Conservation (phyloP, 23 red algal genomes). For the Porphyridium purpureum region DNA sequence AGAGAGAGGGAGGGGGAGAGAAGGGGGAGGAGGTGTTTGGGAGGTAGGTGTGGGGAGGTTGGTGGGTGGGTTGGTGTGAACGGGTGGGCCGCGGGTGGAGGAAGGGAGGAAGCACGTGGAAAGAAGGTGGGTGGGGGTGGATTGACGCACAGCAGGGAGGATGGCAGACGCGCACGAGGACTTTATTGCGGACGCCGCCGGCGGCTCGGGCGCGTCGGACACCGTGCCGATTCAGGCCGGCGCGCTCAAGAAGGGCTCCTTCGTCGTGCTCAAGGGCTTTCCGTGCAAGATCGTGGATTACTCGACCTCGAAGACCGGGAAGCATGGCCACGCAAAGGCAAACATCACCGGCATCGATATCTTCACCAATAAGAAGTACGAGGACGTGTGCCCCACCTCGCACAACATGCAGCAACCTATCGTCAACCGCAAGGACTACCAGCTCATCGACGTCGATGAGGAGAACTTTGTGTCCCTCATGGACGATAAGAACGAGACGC, state of each 20-base stretch:
- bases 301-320: constrained; percentile 95
- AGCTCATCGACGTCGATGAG: constrained; percentile 86
- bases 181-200: constrained; percentile 39
- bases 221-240: constrained; percentile 84
- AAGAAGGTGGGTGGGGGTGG: too few species aligned
- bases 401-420: constrained; percentile 95
- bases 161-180: too few species aligned
- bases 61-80: too few species aligned
- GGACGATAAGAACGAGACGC: constrained; percentile 92
- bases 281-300: constrained; percentile 98
- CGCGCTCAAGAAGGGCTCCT: constrained; percentile 84
- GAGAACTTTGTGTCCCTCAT: constrained; percentile 78
- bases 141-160: too few species aligned
- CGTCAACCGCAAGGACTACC: constrained; percentile 76
- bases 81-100: too few species aligned
- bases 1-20: too few species aligned
- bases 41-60: too few species aligned
- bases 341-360: constrained; percentile 97
- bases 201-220: constrained; percentile 78
- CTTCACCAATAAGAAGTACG: constrained; percentile 93
- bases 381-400: constrained; percentile 91
- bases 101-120: too few species aligned
- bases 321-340: constrained; percentile 99
- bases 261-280: constrained; percentile 95
- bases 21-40: too few species aligned